phyloP scores from a whole-genome alignment of 2,329 filamentous ascomycete species.

The Aspergillus puulaauensis region DNA sequence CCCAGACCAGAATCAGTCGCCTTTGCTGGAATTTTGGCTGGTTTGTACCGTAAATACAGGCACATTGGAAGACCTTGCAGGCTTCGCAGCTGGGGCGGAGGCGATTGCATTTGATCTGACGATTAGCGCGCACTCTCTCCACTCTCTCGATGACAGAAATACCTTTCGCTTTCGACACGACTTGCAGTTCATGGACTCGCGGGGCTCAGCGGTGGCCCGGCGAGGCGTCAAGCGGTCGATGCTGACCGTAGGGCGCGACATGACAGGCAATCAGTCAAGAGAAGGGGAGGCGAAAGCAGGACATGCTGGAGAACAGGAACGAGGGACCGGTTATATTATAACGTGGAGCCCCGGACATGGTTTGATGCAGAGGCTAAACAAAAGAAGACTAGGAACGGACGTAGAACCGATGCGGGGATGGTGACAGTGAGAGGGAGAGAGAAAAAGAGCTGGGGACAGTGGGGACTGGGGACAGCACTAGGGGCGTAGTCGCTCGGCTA shows the following conservation, averaged over 20 bases:
- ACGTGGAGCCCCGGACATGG: conserved; percentile 9
- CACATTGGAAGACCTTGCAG: conserved; percentile 84
- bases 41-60: conserved; percentile 76
- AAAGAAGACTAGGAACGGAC: conserved; percentile 7
- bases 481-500: not conserved
- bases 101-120: conserved; percentile 87
- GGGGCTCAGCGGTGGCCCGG: conserved; percentile 70
- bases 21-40: not conserved
- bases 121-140: not conserved
- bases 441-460: too few species aligned
- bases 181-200: conserved; percentile 95
- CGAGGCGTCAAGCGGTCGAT: conserved; percentile 75
- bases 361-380: not conserved
- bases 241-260: conserved; percentile 75
- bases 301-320: too few species aligned
- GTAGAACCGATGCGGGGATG: conserved; percentile 19
- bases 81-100: conserved; percentile 82
- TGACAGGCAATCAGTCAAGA: conserved; percentile 26
- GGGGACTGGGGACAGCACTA: too few species aligned
- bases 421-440: not conserved
- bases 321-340: conserved; percentile 10
- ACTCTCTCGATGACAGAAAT: conserved; percentile 14
- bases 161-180: conserved; percentile 92
- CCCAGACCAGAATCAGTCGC: not conserved
- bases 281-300: too few species aligned